phyloP scores from a whole-genome alignment of 148 eudicot species.

The Rhododendron williamsianum region DNA sequence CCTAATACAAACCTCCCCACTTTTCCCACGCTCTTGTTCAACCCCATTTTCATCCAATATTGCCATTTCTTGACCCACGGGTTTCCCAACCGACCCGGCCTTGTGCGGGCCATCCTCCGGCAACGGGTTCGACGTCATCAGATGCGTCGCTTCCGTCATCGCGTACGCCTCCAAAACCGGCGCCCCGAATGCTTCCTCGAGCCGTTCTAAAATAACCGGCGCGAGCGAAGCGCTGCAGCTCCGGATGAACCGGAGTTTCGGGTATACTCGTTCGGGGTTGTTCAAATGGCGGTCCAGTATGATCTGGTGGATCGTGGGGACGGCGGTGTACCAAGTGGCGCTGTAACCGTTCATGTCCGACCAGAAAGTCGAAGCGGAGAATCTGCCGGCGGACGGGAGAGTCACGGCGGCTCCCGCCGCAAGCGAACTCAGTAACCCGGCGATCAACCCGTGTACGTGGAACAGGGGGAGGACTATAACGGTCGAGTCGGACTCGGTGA shows the following conservation, averaged over 20 bases:
- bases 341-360: conserved; percentile 54
- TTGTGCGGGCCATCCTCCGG: conserved; percentile 70
- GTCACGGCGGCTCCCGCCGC: conserved; percentile 72
- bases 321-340: conserved; percentile 97
- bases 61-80: conserved; percentile 88
- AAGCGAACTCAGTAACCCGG: conserved; percentile 67
- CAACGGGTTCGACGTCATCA: conserved; percentile 85
- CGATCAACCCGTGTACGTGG: conserved; percentile 82
- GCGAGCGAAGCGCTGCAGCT: conserved; percentile 91
- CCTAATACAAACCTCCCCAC: conserved; percentile 87
- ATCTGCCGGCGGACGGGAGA: conserved; percentile 73
- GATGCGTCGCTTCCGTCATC: conserved; percentile 90
- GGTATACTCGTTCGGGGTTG: conserved; percentile 63
- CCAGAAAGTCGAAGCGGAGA: conserved; percentile 91
- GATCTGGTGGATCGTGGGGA: conserved; percentile 95
- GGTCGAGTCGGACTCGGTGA: conserved; percentile 76
- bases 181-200: conserved; percentile 78
- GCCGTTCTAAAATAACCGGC: conserved; percentile 51
- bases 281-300: conserved; percentile 61
- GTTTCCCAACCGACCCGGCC: conserved; percentile 76
- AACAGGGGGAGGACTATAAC: conserved; percentile 84
- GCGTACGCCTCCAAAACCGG: conserved; percentile 98
- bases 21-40: conserved; percentile 41
- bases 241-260: conserved; percentile 77
- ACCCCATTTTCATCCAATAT: conserved; percentile 67